These are phyloP conservation scores for Gamsiella multidivaricata DNA, from an alignment of 192 early-diverging fungal genomes.

Conservation along the genomic window DNA sequence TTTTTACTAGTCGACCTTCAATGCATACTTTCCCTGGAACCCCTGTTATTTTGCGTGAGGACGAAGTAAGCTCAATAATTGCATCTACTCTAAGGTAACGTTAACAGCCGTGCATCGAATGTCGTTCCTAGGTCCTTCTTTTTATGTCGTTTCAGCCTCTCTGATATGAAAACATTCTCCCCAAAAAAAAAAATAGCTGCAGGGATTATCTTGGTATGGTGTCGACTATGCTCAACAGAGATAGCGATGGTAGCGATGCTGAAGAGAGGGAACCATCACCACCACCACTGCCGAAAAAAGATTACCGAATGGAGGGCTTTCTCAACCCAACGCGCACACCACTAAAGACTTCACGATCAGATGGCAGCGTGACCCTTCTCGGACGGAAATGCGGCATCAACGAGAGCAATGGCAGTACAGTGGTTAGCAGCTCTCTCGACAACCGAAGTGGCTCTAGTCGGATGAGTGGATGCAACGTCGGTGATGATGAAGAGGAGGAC, in stretches of 20 bases:
- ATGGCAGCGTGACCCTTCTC: slow-evolving; percentile 30
- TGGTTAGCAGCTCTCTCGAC: background rate
- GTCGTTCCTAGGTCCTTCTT: background rate
- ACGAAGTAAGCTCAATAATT: slow-evolving; percentile 92
- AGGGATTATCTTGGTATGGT: slow-evolving; percentile 57
- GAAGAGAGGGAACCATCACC: slow-evolving; percentile 10
- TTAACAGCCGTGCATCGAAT: background rate
- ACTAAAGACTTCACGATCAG: slow-evolving; percentile 26
- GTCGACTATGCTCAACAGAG: slow-evolving; percentile 29
- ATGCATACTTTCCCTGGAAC: slow-evolving; percentile 86
- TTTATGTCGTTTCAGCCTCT: background rate
- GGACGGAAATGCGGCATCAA: slow-evolving; percentile 30
- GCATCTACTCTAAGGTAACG: slow-evolving; percentile 83
- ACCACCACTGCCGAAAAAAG: slow-evolving; percentile 35
- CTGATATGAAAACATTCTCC: background rate
- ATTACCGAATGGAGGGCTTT: background rate
- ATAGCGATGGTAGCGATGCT: slow-evolving; percentile 6
- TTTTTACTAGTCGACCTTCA: background rate
- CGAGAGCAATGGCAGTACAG: slow-evolving; percentile 36
- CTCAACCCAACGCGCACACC: background rate
- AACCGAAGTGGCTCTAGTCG: background rate
- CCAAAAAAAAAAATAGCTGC: slow-evolving; percentile 30
- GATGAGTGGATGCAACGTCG: slow-evolving; percentile 1
- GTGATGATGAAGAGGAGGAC: slow-evolving; percentile 30
- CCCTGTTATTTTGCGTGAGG: slow-evolving; percentile 83